A percentile compares a stretch with the other conserved stretches of the same genome.
These are phyloP conservation scores for Aspergillus nanangensis DNA, from an alignment of 495 filamentous ascomycete species.

Conservation along the genomic window DNA sequence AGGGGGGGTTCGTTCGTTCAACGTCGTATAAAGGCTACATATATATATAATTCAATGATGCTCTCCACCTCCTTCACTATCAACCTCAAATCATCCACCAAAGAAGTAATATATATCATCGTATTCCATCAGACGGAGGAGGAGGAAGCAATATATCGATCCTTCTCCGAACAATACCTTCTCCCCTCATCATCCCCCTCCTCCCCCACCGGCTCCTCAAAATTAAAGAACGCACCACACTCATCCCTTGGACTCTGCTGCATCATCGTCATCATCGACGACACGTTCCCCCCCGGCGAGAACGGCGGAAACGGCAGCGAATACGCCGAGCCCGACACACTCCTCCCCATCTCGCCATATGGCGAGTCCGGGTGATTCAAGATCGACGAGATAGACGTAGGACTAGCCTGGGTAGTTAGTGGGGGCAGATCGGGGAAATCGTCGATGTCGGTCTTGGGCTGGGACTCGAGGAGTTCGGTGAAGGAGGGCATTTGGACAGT, in stretches of 20 bases:
- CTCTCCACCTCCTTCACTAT: too few species aligned
- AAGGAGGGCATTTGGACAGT: not conserved
- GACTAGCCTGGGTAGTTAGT: not conserved
- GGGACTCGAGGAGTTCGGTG: not conserved
- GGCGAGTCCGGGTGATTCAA: not conserved
- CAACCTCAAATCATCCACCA: too few species aligned
- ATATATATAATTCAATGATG: too few species aligned
- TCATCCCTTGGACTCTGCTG: not conserved
- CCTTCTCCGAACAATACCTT: too few species aligned
- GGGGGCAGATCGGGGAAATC: not conserved
- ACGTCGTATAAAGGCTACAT: too few species aligned
- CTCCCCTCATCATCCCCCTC: not conserved
- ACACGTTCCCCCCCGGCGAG: not conserved
- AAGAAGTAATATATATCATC: too few species aligned
- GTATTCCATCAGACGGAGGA: too few species aligned
- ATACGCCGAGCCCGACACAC: too few species aligned
- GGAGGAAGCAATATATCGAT: too few species aligned
- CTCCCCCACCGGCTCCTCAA: not conserved
- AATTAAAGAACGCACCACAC: constrained; percentile 3
- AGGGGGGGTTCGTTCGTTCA: too few species aligned
- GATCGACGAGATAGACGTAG: not conserved
- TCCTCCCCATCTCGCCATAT: too few species aligned
- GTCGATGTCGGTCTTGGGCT: not conserved
- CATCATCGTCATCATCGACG: not conserved
- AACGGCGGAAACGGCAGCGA: not conserved